A percentile compares a stretch with the other conserved stretches of the same genome.
These are phyloP conservation scores for Shiraia sp. DNA, from an alignment of 2,329 filamentous ascomycete species.

Conservation along the genomic window DNA sequence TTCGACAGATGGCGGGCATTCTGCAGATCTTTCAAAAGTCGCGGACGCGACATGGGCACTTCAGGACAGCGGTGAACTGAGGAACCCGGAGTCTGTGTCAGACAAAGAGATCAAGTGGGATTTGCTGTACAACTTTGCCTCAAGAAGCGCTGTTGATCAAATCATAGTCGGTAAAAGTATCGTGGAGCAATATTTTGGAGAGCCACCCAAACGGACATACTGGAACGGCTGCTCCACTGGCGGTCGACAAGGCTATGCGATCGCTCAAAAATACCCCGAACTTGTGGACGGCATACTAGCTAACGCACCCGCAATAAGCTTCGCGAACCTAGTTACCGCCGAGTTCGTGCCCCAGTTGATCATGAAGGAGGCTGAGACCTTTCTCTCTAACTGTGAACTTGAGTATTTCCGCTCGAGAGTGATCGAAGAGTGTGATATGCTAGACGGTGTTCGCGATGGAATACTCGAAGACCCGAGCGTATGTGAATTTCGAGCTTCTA, in stretches of 20 bases:
- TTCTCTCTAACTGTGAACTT: conserved; percentile 31
- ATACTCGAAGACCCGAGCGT: conserved; percentile 29
- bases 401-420: conserved; percentile 23
- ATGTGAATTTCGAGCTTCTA: conserved; percentile 28
- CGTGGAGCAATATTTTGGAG: conserved; percentile 39
- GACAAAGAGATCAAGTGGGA: conserved; percentile 25
- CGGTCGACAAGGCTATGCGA: conserved; percentile 40
- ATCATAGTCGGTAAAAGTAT: conserved; percentile 40
- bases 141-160: conserved; percentile 43
- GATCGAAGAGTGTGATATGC: conserved; percentile 30
- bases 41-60: conserved; percentile 26
- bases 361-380: conserved; percentile 31
- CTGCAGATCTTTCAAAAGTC: conserved; percentile 6
- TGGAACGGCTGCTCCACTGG: conserved; percentile 43
- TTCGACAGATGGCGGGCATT: conserved; percentile 39
- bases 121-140: conserved; percentile 45
- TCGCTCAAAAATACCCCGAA: conserved; percentile 39
- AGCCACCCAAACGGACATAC: conserved; percentile 37
- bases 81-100: background rate
- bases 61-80: background rate
- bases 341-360: conserved; percentile 31
- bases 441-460: conserved; percentile 39
- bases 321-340: conserved; percentile 22
- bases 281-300: conserved; percentile 42
- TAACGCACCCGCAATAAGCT: conserved; percentile 34